Evolutionary conservation across 2,329 filamentous ascomycete species (phyloP).

Genomic region (Colletotrichum sp.): DNA sequence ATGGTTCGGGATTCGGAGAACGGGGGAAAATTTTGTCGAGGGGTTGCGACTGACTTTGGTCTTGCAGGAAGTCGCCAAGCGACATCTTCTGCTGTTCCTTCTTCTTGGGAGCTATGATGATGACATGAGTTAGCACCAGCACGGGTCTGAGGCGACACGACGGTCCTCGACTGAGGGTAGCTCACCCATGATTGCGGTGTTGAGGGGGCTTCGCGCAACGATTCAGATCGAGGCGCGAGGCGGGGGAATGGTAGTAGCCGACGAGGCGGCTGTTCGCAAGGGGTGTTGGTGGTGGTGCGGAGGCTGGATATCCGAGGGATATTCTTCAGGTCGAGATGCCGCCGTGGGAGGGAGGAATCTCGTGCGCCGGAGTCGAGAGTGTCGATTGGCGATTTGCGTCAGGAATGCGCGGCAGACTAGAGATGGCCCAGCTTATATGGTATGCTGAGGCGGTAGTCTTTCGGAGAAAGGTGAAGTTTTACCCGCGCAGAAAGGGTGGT

Average conservation of each 20-base stretch:
- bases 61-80: constrained; percentile 92
- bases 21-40: constrained; percentile 1
- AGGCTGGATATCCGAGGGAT: constrained; percentile 18
- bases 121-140: constrained; percentile 17
- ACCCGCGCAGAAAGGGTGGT: constrained; percentile 42
- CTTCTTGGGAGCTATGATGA: constrained; percentile 80
- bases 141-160: not conserved
- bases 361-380: constrained; percentile 1
- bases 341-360: not conserved
- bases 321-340: not conserved
- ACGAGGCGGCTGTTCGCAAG: constrained; percentile 13
- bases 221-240: constrained; percentile 37
- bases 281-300: constrained; percentile 15
- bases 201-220: constrained; percentile 51
- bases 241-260: constrained; percentile 5
- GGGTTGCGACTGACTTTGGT: constrained; percentile 73
- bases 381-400: constrained; percentile 24
- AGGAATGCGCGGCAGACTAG: constrained; percentile 41
- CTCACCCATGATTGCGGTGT: constrained; percentile 67
- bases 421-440: constrained; percentile 9
- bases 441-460: constrained; percentile 43
- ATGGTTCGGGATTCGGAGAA: constrained; percentile 15
- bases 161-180: constrained; percentile 1
- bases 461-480: constrained; percentile 44
- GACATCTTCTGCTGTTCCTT: constrained; percentile 96